Evolutionary conservation across 2,329 filamentous ascomycete genomes (phyloP).

Genomic region (Cryphonectria radicalis): DNA sequence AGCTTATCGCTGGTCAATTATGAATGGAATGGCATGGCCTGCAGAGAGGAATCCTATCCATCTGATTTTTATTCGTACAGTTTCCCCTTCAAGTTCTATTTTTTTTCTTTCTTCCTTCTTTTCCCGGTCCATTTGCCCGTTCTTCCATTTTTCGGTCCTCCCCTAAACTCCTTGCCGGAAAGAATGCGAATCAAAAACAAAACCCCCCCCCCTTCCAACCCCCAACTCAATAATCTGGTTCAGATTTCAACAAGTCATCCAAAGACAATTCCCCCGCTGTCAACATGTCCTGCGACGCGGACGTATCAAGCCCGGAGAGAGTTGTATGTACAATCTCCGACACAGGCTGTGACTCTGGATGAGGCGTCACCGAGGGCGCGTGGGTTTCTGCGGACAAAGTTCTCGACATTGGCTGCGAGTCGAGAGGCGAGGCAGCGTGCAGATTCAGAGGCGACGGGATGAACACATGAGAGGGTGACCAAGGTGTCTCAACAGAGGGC

Average conservation of each 20-base stretch:
- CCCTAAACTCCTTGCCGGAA: constrained; percentile 11
- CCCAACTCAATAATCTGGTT: neutral
- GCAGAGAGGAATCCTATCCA: neutral
- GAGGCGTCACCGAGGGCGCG: neutral
- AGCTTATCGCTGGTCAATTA: neutral
- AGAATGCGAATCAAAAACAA: neutral
- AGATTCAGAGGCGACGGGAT: neutral
- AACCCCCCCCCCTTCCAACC: no score
- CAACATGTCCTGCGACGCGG: neutral
- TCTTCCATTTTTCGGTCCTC: neutral
- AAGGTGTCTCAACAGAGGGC: neutral
- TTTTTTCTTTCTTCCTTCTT: no score
- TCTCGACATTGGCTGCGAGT: neutral
- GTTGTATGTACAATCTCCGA: neutral
- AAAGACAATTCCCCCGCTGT: neutral
- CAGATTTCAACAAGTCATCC: neutral
- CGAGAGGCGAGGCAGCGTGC: neutral
- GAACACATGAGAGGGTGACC: neutral
- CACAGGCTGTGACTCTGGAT: neutral
- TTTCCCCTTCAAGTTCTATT: neutral
- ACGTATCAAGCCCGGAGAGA: neutral
- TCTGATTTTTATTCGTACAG: neutral
- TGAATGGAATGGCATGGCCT: neutral
- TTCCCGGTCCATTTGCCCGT: neutral
- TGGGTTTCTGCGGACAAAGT: neutral